Conservation (phyloP, 768 basidiomycete genomes). For the Agaricus blazei region DNA sequence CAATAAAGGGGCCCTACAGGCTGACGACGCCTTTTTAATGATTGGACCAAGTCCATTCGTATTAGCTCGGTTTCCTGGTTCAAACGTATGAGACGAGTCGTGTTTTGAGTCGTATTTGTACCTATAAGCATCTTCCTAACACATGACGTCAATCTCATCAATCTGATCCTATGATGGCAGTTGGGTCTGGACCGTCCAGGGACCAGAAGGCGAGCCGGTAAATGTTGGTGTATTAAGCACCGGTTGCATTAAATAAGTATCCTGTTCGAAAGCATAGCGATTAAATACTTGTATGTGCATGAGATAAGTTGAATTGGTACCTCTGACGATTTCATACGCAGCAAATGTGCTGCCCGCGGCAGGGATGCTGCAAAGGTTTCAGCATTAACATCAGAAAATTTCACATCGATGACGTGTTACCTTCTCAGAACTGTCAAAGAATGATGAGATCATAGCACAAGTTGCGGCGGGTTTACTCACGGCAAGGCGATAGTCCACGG, state of each 20-base stretch:
- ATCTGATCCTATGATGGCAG: too few species aligned
- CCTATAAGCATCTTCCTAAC: too few species aligned
- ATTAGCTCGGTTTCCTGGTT: too few species aligned
- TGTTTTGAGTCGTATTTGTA: too few species aligned
- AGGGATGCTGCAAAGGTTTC: conserved; percentile 51
- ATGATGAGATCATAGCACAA: not conserved
- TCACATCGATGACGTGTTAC: conserved; percentile 21
- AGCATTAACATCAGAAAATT: conserved; percentile 22
- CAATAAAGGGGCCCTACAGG: too few species aligned
- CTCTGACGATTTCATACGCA: conserved; percentile 80
- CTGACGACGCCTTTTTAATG: too few species aligned
- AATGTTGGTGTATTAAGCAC: not conserved
- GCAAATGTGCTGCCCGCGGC: conserved; percentile 90
- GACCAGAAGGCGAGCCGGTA: too few species aligned
- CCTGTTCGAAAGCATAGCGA: not conserved
- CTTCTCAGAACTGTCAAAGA: conserved; percentile 53
- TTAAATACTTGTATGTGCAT: not conserved
- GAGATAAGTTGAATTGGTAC: conserved; percentile 23
- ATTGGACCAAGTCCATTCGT: too few species aligned
- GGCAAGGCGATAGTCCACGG: conserved; percentile 69
- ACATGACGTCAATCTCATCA: too few species aligned
- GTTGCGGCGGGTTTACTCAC: conserved; percentile 37
- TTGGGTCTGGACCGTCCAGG: not conserved
- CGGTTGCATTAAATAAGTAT: conserved; percentile 4
- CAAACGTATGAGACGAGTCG: too few species aligned